Evolutionary conservation across 2,329 filamentous ascomycete species (phyloP).

Genomic region (Ilyonectria sp.): DNA sequence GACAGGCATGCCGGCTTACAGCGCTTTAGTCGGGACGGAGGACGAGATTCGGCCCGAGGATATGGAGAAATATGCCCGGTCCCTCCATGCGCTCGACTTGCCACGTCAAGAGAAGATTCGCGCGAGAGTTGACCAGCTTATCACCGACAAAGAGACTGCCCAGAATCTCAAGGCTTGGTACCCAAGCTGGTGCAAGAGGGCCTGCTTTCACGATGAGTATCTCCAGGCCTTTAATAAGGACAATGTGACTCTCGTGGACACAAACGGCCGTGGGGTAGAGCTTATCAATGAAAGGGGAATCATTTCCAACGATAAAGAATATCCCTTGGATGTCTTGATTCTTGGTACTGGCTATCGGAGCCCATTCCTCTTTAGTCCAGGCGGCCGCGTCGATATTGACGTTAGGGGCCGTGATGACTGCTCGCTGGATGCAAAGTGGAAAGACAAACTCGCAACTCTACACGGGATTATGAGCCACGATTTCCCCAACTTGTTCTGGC

Average conservation of each 20-base stretch:
- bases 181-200: slow-evolving; percentile 74
- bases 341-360: slow-evolving; percentile 55
- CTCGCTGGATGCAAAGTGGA: slow-evolving; percentile 63
- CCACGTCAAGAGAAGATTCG: slow-evolving; percentile 11
- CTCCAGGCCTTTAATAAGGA: slow-evolving; percentile 52
- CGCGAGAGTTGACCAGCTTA: slow-evolving; percentile 40
- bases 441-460: slow-evolving; percentile 62
- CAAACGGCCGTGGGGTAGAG: slow-evolving; percentile 20
- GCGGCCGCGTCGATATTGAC: slow-evolving; percentile 26
- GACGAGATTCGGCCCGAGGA: slow-evolving; percentile 23
- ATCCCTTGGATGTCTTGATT: slow-evolving; percentile 12
- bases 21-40: too few species aligned
- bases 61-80: slow-evolving; percentile 33
- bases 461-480: slow-evolving; percentile 64
- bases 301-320: not conserved
- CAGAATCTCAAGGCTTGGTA: slow-evolving; percentile 72
- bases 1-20: not conserved
- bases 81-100: slow-evolving; percentile 2
- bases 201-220: slow-evolving; percentile 73
- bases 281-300: slow-evolving; percentile 2
- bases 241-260: slow-evolving; percentile 74
- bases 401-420: slow-evolving; percentile 61
- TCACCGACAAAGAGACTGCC: slow-evolving; percentile 66
- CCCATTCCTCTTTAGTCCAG: slow-evolving; percentile 51
- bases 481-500: slow-evolving; percentile 70